These are phyloP conservation scores for Apophysomyces sp. DNA, from an alignment of 371 early-diverging fungal genomes.

Conservation along the genomic window DNA sequence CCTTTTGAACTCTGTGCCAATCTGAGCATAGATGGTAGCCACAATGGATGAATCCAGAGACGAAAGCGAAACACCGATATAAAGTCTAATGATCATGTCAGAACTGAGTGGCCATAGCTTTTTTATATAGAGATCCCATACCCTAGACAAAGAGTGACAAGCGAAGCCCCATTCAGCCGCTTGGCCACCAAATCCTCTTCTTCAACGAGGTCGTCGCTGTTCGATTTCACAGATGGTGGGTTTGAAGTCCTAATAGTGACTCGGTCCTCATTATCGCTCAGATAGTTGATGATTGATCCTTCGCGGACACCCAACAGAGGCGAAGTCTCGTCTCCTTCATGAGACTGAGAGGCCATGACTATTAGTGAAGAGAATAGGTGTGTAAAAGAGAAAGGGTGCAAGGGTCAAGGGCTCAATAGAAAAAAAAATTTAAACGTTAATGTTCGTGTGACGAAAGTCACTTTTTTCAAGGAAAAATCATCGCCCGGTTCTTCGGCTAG, in stretches of 20 bases:
- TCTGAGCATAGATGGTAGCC: conserved; percentile 76
- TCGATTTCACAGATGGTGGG: conserved; percentile 14
- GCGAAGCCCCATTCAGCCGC: conserved; percentile 35
- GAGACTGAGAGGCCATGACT: background rate
- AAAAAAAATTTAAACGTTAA: background rate
- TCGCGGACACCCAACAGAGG: conserved; percentile 21
- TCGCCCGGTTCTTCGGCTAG: background rate
- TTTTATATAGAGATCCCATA: conserved; percentile 3
- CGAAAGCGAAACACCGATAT: conserved; percentile 59
- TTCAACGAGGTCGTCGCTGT: conserved; percentile 3
- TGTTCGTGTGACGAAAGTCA: background rate
- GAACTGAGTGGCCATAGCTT: background rate
- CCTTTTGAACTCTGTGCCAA: conserved; percentile 73
- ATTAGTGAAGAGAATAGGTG: conserved; percentile 1
- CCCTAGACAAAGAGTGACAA: conserved; percentile 38
- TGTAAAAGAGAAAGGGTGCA: background rate
- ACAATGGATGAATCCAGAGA: conserved; percentile 82
- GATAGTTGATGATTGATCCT: conserved; percentile 4
- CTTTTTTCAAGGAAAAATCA: background rate
- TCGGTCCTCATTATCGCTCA: conserved; percentile 18
- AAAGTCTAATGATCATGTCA: conserved; percentile 26
- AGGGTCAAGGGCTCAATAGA: background rate
- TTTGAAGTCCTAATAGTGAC: conserved; percentile 31
- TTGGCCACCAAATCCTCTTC: conserved; percentile 31
- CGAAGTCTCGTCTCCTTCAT: conserved; percentile 24